Evolutionary conservation across 2,329 filamentous ascomycete species (phyloP).

Genomic region (Cucurbitaria berberidis): DNA sequence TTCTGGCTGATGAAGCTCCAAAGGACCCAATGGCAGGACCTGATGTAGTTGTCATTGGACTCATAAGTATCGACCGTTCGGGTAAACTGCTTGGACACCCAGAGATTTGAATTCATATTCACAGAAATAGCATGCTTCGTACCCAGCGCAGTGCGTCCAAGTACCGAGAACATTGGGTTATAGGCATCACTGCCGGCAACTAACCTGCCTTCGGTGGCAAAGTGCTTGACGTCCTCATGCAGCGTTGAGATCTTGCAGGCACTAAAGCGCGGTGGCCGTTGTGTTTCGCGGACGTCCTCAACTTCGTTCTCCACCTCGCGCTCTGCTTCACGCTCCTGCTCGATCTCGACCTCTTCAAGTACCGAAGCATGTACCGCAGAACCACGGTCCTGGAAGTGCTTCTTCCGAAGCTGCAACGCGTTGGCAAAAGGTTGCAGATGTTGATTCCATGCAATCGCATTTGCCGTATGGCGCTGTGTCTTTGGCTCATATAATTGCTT

Average conservation of each 20-base stretch:
- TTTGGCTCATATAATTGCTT: constrained; percentile 62
- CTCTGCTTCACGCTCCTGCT: constrained; percentile 54
- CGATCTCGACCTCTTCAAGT: constrained; percentile 67
- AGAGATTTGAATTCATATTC: constrained; percentile 36
- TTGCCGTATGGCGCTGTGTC: constrained; percentile 3
- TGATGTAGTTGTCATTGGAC: constrained; percentile 54
- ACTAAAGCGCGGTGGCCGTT: constrained; percentile 53
- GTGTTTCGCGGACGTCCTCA: constrained; percentile 62
- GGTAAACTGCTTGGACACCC: constrained; percentile 56
- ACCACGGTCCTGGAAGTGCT: constrained; percentile 52
- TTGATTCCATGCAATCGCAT: constrained; percentile 21
- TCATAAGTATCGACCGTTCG: constrained; percentile 51
- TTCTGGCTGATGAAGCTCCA: constrained; percentile 57
- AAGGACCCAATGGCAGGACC: constrained; percentile 67
- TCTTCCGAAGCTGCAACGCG: constrained; percentile 45
- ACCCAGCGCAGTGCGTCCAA: constrained; percentile 51
- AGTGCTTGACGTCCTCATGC: constrained; percentile 55
- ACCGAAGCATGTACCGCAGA: constrained; percentile 57
- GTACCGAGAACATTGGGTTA: constrained; percentile 51
- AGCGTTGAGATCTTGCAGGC: constrained; percentile 56
- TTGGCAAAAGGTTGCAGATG: constrained; percentile 41
- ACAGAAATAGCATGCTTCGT: constrained; percentile 34
- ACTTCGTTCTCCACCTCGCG: constrained; percentile 64
- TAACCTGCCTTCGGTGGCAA: constrained; percentile 55
- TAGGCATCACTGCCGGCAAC: constrained; percentile 47